Conservation (phyloP, 257 asterid genomes). For the Ocimum tenuiflorum region DNA sequence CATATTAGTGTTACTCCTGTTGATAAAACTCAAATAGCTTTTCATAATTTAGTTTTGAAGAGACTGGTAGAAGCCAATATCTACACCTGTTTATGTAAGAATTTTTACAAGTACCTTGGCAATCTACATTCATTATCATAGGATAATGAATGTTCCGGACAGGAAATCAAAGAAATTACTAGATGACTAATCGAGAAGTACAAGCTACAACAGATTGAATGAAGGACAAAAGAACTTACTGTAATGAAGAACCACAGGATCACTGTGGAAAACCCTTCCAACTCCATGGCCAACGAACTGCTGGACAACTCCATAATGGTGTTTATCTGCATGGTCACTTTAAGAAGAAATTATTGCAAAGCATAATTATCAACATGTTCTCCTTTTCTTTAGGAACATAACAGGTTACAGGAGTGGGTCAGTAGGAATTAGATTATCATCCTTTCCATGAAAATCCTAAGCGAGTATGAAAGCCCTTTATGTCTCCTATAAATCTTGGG, state of each 20-base stretch:
- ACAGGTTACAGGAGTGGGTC: neutral
- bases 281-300: slow-evolving; percentile 98
- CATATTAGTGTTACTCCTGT: neutral
- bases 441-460: neutral
- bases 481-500: too few species aligned
- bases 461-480: too few species aligned
- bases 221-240: slow-evolving; percentile 41
- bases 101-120: neutral
- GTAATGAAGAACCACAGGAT: slow-evolving; percentile 78
- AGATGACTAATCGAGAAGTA: neutral
- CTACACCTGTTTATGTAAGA: neutral
- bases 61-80: neutral
- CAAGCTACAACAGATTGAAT: neutral
- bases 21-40: neutral
- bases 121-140: neutral
- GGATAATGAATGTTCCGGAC: neutral
- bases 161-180: neutral
- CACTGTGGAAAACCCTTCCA: slow-evolving; percentile 83
- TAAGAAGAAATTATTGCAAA: slow-evolving; percentile 29
- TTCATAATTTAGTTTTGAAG: neutral
- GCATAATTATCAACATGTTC: slow-evolving; percentile 9
- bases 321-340: slow-evolving; percentile 86
- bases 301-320: slow-evolving; percentile 73
- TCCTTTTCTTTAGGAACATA: neutral
- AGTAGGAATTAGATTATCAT: neutral